These are phyloP conservation scores for Beauveria pseudobassiana DNA, from an alignment of 2,329 filamentous ascomycete species.

Conservation along the genomic window DNA sequence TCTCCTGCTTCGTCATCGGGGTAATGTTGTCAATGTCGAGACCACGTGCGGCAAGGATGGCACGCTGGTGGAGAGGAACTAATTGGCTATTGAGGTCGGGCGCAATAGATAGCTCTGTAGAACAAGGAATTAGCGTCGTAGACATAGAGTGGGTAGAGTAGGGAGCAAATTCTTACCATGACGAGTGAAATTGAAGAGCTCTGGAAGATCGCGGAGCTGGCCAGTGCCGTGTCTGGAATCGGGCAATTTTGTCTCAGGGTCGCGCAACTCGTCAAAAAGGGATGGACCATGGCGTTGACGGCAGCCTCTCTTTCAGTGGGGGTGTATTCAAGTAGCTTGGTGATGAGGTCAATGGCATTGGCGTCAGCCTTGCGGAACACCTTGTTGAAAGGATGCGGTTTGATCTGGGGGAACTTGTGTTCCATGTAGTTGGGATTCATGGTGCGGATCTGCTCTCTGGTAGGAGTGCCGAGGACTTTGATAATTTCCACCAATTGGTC, in stretches of 20 bases:
- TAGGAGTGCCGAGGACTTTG: conserved; percentile 95
- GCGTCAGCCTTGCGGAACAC: conserved; percentile 95
- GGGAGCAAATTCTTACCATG: conserved; percentile 62
- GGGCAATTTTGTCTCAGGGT: conserved; percentile 82
- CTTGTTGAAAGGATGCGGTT: conserved; percentile 98
- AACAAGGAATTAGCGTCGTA: neutral
- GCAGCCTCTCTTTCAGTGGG: conserved; percentile 90
- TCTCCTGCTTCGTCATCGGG: conserved; percentile 85
- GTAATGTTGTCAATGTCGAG: conserved; percentile 92
- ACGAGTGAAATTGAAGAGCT: conserved; percentile 85
- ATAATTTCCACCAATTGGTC: conserved; percentile 99
- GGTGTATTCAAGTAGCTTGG: conserved; percentile 89
- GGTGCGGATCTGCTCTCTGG: conserved; percentile 94
- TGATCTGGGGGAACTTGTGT: conserved; percentile 99
- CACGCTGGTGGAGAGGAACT: conserved; percentile 74
- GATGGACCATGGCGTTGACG: conserved; percentile 94
- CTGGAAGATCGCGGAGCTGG: conserved; percentile 71
- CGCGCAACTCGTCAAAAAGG: conserved; percentile 96
- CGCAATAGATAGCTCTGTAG: conserved; percentile 86
- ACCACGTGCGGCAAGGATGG: conserved; percentile 65
- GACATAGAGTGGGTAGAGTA: neutral
- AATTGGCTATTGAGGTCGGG: conserved; percentile 81
- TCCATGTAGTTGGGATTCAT: conserved; percentile 99
- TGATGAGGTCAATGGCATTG: conserved; percentile 92
- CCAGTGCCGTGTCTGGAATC: conserved; percentile 88